Evolutionary conservation across 306 rosid species (phyloP), one percentile per base, ranked within the genome.

Genomic region (Dalbergia cultrata): DNA sequence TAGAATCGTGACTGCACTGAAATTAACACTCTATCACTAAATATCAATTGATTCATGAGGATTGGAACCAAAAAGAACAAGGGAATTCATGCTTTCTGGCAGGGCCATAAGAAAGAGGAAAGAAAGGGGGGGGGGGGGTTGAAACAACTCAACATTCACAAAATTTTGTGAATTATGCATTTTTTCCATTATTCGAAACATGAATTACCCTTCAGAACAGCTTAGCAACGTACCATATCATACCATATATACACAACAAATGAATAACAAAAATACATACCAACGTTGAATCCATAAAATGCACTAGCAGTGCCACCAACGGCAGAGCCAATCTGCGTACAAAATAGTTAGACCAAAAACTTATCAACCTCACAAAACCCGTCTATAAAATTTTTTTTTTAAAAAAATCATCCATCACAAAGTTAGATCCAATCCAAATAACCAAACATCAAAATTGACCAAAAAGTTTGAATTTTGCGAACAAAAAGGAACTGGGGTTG

Each of bases 251-350:
- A 76, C 18, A 7, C 10, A 63, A 26, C 14, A 33, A 13, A 16
- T 34, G 8, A 22, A 19, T 5, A 53, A 22, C 6, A 61, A 64
- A 62, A 61, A 34, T 7, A 66, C 52, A 61, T 85, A 95, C 98
- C 97, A 53, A 87, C 89, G 85, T 95, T 92, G 86, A 95, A 95
- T 86, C 98, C 95, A 88, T 92, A 95, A 77, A 95, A 95, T 43
- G 96, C 97, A 92, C 97, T 92, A 60, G 95, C 62, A 11, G 87
- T 95, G 62, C 98, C 98, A 67, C 98, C 98, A 81, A 92, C 90
- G 11, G 93, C 98, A 78, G 98, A 95, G 65, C 98, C 95, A 87
- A 95, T 95, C 98, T 95, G 85, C 56, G 67, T 3, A 74, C 26
- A 21, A 52, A 41, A 41, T n/a, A n/a, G n/a, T n/a, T n/a, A n/a